Base-by-base conservation (phyloP, 257 asterid genomes). In the Catharanthus roseus region DNA sequence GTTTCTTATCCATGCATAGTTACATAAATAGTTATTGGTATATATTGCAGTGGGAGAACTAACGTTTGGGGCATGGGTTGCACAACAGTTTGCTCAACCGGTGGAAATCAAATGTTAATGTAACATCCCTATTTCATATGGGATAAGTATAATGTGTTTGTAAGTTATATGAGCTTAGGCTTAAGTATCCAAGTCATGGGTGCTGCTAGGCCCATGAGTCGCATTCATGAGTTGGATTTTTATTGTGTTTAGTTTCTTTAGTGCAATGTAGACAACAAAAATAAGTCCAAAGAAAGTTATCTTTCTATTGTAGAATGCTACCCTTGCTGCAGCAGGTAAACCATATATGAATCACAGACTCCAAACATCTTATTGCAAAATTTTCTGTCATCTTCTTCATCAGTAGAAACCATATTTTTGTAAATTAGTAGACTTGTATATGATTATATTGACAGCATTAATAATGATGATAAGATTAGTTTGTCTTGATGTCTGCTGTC, bases 331-430 rank as follows among this genome's bases (percentile, higher is more conserved):
- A 42, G 47, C 42, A 51, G 63, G 77, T 74, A 66, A 63, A 74
- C 49, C 67, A 56, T 54, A n/a, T 51, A 28, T n/a, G n/a, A 24
- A 38, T 38, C 55, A 28, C 41, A 55, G 73, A 71, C 19, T 39
- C 75, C 72, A 28, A 33, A 34, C 49, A 65, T 31, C 44, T 71
- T 54, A 65, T 49, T 47, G 65, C 58, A 36, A 36, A 69, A 29
- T 71, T 31, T 41, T 62, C 55, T 62, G 34, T 68, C 78, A 74
- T 56, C 72, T 56, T 62, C 74, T 47, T 39, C 69, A 75, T 75
- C 75, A 62, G 19, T 63, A 42, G 39, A 50, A 51, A 6, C 44
- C 62, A 49, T 38, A 28, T 31, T 69, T n/a, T 34, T 49, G 64
- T 58, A 68, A 42, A 13, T 29, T 60, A 63, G 53, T 69, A 69